Evolutionary conservation across 169 alveolate species (phyloP), one percentile per base, ranked within the genome.

Genomic region (Eimeria falciformis): DNA sequence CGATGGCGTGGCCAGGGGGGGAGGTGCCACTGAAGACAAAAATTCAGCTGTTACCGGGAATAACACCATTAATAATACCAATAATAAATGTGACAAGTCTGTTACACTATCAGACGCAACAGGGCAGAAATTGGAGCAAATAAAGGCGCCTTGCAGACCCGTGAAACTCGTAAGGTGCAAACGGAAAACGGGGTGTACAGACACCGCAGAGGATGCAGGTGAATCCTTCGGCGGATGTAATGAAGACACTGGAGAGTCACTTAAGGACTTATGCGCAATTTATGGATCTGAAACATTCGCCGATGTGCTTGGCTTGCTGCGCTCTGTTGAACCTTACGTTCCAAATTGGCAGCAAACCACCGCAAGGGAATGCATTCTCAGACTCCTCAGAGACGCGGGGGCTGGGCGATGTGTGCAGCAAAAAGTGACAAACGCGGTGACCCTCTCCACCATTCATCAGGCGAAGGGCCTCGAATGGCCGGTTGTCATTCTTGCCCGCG

Each of bases 391-490:
- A 65, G 96, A 94, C 65, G 94, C 92, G 17, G 84, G 91, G 14
- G 62, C 92, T 25, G 95, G 95, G 25, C 47, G 77, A 40, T 56
- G 37, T 23, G 43, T 27, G n/a, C 85, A 75, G 82, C 94, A 91
- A 46, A 92, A 85, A 25, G 91, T 62, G 81, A 78, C 90, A 53
- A 85, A 95, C 79, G 93, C 88, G 33, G 92, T 96, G 9, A 92
- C 95, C 90, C 94, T 96, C 91, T 88, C 96, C 85, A 96, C 97
- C 18, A 95, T 96, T 69, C 98, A 96, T 93, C 95, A 95, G 53
- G 94, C 98, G 23, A 96, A 96, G 84, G 98, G 98, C 27, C 95
- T 95, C 37, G 98, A 96, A 87, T 96, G 96, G 96, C 93, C 94
- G 69, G 93, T 94, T 78, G 97, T 96, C 69, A 95, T 96, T 77